Percentiles rank a stretch among this genome's conserved stretches.
Conservation (phyloP, 495 filamentous ascomycete genomes). For the Lepidopterella palustris region DNA sequence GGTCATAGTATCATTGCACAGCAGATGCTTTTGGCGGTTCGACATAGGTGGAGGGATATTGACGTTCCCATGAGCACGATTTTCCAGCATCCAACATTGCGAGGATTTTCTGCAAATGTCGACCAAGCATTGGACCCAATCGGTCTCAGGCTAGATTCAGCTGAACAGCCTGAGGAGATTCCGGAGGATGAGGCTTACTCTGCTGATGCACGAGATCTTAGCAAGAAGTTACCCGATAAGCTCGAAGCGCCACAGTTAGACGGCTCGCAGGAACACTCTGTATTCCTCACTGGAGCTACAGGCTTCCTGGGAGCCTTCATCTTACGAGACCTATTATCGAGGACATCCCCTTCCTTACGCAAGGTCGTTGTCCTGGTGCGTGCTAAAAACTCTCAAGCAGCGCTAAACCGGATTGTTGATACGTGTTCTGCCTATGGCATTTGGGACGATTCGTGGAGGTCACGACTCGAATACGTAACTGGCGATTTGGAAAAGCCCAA, state of each 20-base stretch:
- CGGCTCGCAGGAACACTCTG: slow-evolving; percentile 42
- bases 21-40: slow-evolving; percentile 68
- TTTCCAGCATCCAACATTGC: slow-evolving; percentile 68
- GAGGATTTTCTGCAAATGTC: slow-evolving; percentile 66
- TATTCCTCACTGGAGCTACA: slow-evolving; percentile 86
- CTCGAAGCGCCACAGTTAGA: slow-evolving; percentile 36
- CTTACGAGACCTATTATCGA: slow-evolving; percentile 61
- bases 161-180: slow-evolving; percentile 23
- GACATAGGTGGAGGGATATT: slow-evolving; percentile 54
- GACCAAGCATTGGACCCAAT: slow-evolving; percentile 51
- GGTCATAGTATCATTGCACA: slow-evolving; percentile 86
- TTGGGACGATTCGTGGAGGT: slow-evolving; percentile 67
- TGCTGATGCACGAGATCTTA: slow-evolving; percentile 56
- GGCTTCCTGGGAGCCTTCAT: slow-evolving; percentile 86
- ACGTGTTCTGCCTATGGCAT: slow-evolving; percentile 68
- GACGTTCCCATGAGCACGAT: slow-evolving; percentile 72
- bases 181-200: slow-evolving; percentile 55
- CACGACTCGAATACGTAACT: slow-evolving; percentile 55
- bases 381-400: slow-evolving; percentile 49
- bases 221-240: slow-evolving; percentile 42
- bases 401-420: slow-evolving; percentile 43
- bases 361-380: slow-evolving; percentile 78
- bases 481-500: slow-evolving; percentile 67
- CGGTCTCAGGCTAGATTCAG: slow-evolving; percentile 31
- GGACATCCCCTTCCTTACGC: slow-evolving; percentile 37